Evolutionary conservation across 805 yeast genomes (phyloP), one percentile per base, ranked within the genome.

Genomic region (Wickerhamiella parazyma): DNA sequence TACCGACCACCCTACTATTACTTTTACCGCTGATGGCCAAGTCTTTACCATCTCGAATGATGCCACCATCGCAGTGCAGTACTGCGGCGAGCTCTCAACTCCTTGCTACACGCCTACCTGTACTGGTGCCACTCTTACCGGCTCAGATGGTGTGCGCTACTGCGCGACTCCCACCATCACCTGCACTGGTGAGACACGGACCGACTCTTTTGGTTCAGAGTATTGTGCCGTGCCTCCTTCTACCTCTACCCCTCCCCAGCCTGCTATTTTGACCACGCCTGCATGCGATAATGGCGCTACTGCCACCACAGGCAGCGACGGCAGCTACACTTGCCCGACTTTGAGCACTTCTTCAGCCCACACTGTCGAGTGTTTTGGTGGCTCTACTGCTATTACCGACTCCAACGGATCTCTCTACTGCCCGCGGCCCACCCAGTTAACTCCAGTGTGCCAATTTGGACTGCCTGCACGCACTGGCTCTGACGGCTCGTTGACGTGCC

Each of bases 11-110:
- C 42, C 42, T 22, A 39, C 42, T 2, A 28, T 39, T 14, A 39
- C 34, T 21, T 28, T 39, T 20, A 39, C 42, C 20, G 42, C 37
- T 18, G 31, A 40, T 19, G 43, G 43, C 24, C 38, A 40, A 8
- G 29, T 29, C 8, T 40, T 33, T 19, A 40, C 43, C 5, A 40
- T 40, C 18, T 21, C 33, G n/a, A 31, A 31, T 18, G 43, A 40
- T 18, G 16, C 43, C 3, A 40, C 43, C 3, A 22, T 40, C 18
- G 26, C 37, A 7, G 43, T 33, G 4, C 37, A 29, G 11, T 40
- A 40, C 33, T 40, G 43, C 31, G 38, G 43, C 9, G 11, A 17
- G 12, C 11, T 18, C 6, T 33, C 35, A 2, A 33, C 35, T 2
- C 35, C 35, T 5, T 33, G 35, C 35, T 33, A 17, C 35, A 33